Percentiles rank a stretch among this genome's conserved stretches.
phyloP scores from a whole-genome alignment of 2,329 filamentous ascomycete species.

The Grosmannia serpens region DNA sequence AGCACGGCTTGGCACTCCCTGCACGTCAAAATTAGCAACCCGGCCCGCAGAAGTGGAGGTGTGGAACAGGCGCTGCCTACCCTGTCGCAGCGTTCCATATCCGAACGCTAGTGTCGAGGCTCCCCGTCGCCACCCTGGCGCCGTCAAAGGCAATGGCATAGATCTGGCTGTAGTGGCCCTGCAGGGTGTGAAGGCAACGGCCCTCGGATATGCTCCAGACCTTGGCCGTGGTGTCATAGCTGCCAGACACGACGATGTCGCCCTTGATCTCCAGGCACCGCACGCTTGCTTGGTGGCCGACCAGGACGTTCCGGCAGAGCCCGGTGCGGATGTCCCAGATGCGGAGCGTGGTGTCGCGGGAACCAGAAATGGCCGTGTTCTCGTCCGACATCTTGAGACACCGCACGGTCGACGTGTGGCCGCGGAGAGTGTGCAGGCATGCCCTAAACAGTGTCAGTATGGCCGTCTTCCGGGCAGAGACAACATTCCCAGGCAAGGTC shows the following conservation, averaged over 20 bases:
- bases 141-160: constrained; percentile 98
- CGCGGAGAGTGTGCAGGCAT: constrained; percentile 72
- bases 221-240: constrained; percentile 91
- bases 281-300: constrained; percentile 92
- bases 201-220: constrained; percentile 98
- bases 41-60: background rate
- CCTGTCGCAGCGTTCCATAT: constrained; percentile 92
- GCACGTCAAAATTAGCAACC: background rate
- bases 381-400: constrained; percentile 96
- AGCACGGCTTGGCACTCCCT: constrained; percentile 79
- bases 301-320: constrained; percentile 78
- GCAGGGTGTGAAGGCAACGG: constrained; percentile 77
- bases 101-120: constrained; percentile 88
- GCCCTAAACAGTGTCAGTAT: constrained; percentile 36
- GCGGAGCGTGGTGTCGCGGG: constrained; percentile 83
- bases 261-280: constrained; percentile 92
- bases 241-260: constrained; percentile 93
- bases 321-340: constrained; percentile 92
- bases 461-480: background rate
- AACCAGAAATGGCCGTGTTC: constrained; percentile 91
- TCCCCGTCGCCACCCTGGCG: constrained; percentile 83
- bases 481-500: background rate
- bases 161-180: constrained; percentile 96
- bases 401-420: constrained; percentile 91
- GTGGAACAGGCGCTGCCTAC: constrained; percentile 31